Conservation (phyloP, 495 filamentous ascomycete species). For the Penicillium simplicissimum region DNA sequence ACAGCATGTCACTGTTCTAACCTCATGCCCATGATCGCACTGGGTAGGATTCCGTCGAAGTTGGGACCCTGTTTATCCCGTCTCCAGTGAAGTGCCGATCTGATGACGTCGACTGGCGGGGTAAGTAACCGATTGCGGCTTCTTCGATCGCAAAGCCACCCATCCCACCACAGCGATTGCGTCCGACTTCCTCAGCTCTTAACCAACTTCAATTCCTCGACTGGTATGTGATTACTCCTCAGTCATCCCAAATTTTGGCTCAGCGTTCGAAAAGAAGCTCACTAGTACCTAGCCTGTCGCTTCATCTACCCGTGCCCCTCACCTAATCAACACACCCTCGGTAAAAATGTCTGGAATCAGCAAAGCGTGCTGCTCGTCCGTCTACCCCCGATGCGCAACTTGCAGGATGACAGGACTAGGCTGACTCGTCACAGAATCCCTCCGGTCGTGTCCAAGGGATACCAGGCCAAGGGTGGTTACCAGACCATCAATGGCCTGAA, state of each 20-base stretch:
- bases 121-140: slow-evolving; percentile 4
- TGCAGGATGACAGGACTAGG: background rate
- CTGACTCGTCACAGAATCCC: slow-evolving; percentile 41
- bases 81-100: slow-evolving; percentile 14
- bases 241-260: background rate
- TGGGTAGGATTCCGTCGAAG: slow-evolving; percentile 4
- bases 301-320: background rate
- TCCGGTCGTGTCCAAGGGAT: slow-evolving; percentile 56
- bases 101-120: slow-evolving; percentile 30
- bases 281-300: background rate
- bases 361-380: slow-evolving; percentile 52
- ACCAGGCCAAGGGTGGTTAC: slow-evolving; percentile 61
- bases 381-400: slow-evolving; percentile 1
- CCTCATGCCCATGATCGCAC: background rate
- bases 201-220: background rate
- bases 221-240: background rate
- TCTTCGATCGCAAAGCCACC: background rate
- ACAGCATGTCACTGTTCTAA: background rate
- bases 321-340: slow-evolving; percentile 6
- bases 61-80: background rate
- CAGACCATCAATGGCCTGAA: slow-evolving; percentile 61
- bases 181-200: background rate
- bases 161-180: background rate
- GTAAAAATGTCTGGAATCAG: slow-evolving; percentile 47
- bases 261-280: background rate